Percentiles rank a stretch among this genome's conserved stretches.
phyloP scores from a whole-genome alignment of 2,329 filamentous ascomycete species.

The Cercospora sesami region DNA sequence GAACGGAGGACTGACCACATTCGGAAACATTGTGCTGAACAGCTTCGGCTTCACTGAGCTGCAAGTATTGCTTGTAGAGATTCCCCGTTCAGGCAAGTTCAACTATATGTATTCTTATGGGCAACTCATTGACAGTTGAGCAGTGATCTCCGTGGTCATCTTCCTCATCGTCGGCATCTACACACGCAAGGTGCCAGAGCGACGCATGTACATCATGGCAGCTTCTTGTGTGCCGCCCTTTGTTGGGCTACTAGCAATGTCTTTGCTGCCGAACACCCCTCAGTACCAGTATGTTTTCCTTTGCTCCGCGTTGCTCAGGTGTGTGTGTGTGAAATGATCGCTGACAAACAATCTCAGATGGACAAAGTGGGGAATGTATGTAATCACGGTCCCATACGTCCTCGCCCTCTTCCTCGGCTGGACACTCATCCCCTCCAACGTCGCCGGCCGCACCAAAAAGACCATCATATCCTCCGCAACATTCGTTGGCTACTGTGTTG shows the following conservation, averaged over 20 bases:
- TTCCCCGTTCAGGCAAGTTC: constrained; percentile 31
- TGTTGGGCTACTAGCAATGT: constrained; percentile 40
- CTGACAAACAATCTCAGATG: constrained; percentile 24
- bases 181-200: constrained; percentile 34
- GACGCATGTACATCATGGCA: constrained; percentile 41
- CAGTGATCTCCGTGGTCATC: constrained; percentile 36
- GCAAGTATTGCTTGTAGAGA: constrained; percentile 40
- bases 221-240: constrained; percentile 37
- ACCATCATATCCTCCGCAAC: constrained; percentile 50
- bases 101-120: background rate
- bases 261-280: constrained; percentile 38
- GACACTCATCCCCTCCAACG: constrained; percentile 47
- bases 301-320: background rate
- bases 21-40: constrained; percentile 32
- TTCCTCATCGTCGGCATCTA: constrained; percentile 39
- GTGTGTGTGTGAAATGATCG: background rate
- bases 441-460: constrained; percentile 51
- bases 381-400: constrained; percentile 39
- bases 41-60: constrained; percentile 36
- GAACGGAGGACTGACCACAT: constrained; percentile 34
- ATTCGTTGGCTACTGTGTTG: constrained; percentile 51
- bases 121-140: background rate
- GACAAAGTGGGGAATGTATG: constrained; percentile 41
- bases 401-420: constrained; percentile 40
- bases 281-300: constrained; percentile 27